Evolutionary conservation across 306 rosid species (phyloP), one percentile per base, ranked within the genome.

Genomic region (Hippophae tibetana): DNA sequence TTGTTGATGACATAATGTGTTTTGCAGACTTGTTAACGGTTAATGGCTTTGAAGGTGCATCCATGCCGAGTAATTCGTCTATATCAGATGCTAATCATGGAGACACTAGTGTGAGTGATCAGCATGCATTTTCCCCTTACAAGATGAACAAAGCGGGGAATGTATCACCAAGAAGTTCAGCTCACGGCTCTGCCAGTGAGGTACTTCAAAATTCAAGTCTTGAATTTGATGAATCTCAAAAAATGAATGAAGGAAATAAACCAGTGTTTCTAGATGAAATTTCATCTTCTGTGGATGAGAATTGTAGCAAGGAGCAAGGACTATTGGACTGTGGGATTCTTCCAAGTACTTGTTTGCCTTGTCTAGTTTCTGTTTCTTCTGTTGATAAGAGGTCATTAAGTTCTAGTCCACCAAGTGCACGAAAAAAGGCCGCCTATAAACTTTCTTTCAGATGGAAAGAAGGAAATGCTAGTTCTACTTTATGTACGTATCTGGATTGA

Each of bases 301-400:
- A 31, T 31, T 31, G 4, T 31, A 31, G 38, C 38, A 31, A 31
- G 38, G 38, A 73, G 38, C 84, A 71, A 26, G 86, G 84, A 27
- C 13, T 84, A 50, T 54, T 88, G 74, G 95, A 93, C 56, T 92
- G 99, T 64, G 99, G 99, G 71, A 92, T 92, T 77, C 75, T 86
- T 58, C 90, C 96, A 10, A 79, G 76, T 76, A 82, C 78, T 67
- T 93, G 99, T 69, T 78, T 93, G 75, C 95, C 99, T 10, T 93
- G 90, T 74, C 96, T 93, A 69, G 86, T 82, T 50, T 82, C 99
- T 6, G 57, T 81, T 52, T 71, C 85, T 31, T 31, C 38, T 31
- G 4, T 31, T 2, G 38, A 31, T 31, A 31, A 31, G 38, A 31
- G 38, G 38, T 31, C 38, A 31, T 31, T 31, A 31, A 31, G 38